Conservation (phyloP, 2,329 filamentous ascomycete genomes). For the Aspergillus transmontanensis region DNA sequence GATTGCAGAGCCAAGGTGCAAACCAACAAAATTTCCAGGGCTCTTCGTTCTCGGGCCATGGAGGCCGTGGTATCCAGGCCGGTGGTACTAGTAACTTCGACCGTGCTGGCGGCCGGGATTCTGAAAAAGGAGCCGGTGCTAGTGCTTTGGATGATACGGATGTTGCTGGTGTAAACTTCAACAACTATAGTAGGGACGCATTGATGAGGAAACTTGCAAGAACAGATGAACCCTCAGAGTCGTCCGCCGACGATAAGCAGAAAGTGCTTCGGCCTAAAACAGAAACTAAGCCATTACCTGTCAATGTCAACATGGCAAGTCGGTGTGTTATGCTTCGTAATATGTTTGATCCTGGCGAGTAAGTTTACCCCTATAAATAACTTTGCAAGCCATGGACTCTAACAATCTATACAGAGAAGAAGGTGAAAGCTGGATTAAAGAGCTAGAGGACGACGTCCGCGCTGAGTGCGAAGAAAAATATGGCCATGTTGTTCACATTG, state of each 20-base stretch:
- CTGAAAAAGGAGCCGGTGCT: constrained; percentile 83
- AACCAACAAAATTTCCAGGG: constrained; percentile 75
- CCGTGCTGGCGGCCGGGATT: constrained; percentile 83
- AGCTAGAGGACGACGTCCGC: constrained; percentile 90
- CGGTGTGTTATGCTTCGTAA: constrained; percentile 93
- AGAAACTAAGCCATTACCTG: constrained; percentile 74
- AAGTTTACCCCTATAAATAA: constrained; percentile 48
- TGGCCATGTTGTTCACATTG: constrained; percentile 95
- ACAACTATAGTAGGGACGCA: constrained; percentile 97
- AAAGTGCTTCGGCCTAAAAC: constrained; percentile 77
- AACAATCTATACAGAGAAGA: constrained; percentile 66
- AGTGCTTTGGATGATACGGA: constrained; percentile 97
- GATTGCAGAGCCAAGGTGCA: constrained; percentile 76
- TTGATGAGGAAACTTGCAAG: constrained; percentile 98
- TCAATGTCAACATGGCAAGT: constrained; percentile 89
- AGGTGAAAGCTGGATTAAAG: constrained; percentile 85
- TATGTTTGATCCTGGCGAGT: constrained; percentile 92
- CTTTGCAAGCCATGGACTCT: constrained; percentile 25
- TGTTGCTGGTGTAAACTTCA: constrained; percentile 98
- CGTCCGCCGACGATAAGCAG: constrained; percentile 64
- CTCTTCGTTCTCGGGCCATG: constrained; percentile 87
- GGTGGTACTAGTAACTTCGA: constrained; percentile 79
- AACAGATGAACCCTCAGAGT: constrained; percentile 76
- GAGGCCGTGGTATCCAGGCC: constrained; percentile 81
- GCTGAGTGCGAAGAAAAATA: constrained; percentile 93